Evolutionary conservation across 1,284 basidiomycete species (phyloP).

Genomic region (Schizopora paradoxa): DNA sequence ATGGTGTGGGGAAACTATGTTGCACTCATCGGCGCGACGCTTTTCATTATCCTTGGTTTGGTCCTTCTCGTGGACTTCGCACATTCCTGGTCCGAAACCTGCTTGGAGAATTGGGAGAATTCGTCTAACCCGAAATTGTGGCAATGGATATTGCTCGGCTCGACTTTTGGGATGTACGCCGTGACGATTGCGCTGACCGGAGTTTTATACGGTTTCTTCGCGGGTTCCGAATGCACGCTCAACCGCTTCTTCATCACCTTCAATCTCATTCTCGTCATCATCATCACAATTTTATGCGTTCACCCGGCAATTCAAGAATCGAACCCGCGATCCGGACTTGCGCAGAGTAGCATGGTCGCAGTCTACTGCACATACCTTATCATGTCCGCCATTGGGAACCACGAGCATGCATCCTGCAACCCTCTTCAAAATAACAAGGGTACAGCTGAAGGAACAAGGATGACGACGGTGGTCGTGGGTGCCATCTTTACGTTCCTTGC

Average conservation of each 20-base stretch:
- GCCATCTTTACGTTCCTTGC: constrained; percentile 97
- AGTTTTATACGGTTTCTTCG: constrained; percentile 90
- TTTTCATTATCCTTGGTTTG: constrained; percentile 95
- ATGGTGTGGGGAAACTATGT: constrained; percentile 96
- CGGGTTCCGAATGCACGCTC: constrained; percentile 78
- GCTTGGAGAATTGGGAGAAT: constrained; percentile 92
- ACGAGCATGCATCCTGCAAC: constrained; percentile 84
- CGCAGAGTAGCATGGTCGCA: constrained; percentile 94
- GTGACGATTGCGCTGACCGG: constrained; percentile 81
- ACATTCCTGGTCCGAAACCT: constrained; percentile 97
- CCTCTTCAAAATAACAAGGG: constrained; percentile 65
- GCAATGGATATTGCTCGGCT: constrained; percentile 95
- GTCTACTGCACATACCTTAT: constrained; percentile 97
- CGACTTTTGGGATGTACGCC: constrained; percentile 87
- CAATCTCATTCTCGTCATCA: constrained; percentile 79
- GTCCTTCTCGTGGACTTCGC: constrained; percentile 98
- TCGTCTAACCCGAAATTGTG: constrained; percentile 77
- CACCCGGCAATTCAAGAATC: constrained; percentile 87
- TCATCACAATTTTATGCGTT: constrained; percentile 82
- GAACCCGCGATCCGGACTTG: constrained; percentile 92
- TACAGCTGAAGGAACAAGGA: constrained; percentile 64
- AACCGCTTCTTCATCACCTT: constrained; percentile 96
- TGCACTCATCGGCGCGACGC: constrained; percentile 83
- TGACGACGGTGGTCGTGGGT: constrained; percentile 86
- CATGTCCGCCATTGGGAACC: constrained; percentile 92